Evolutionary conservation across 352 stramenopile species (phyloP), one percentile per base, ranked within the genome.

Genomic region (Elongisporangium prolatum): DNA sequence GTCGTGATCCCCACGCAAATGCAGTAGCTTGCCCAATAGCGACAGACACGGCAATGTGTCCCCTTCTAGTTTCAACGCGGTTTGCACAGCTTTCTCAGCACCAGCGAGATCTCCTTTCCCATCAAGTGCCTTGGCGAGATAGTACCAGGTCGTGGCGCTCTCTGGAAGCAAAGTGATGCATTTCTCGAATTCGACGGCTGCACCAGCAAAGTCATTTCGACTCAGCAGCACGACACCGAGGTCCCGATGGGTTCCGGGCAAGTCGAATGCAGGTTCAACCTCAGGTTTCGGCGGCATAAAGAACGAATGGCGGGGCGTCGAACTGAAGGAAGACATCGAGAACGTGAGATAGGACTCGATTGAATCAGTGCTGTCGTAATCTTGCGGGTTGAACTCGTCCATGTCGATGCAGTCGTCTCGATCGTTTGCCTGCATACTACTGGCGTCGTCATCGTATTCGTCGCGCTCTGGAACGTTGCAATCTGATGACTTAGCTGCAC

Each of bases 111-210:
- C 65, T 2, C 78, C 74, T 8, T 62, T 61, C 0, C 69, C 73
- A 49, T 90, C 80, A n/a, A 88, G 50, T 18, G 77, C 80, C 60
- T 80, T 90, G 13, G 80, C 80, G 40, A 88, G 65, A 49, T 86
- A 64, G 40, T 82, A 79, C 75, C 75, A 87, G n/a, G 65, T 50
- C 5, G 57, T 56, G 3, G 76, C 70, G 24, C 83, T 76, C 10
- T 63, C 50, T 8, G 55, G 21, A 22, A 86, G 59, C 7, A 88
- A 51, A 16, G 71, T 59, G 11, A 86, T 54, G 6, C 73, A 73
- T 18, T 72, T 71, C 37, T 79, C 69, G 21, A 90, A 69, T 49
- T 76, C 74, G 2, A 58, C 28, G 2, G 65, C 67, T 4, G 80
- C 80, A 11, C 56, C 58, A 0, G 20, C 58, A 56, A 75, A 86